Evolutionary conservation across 2,329 filamentous ascomycete species (phyloP).

Genomic region (Colletotrichum cordylinicola): DNA sequence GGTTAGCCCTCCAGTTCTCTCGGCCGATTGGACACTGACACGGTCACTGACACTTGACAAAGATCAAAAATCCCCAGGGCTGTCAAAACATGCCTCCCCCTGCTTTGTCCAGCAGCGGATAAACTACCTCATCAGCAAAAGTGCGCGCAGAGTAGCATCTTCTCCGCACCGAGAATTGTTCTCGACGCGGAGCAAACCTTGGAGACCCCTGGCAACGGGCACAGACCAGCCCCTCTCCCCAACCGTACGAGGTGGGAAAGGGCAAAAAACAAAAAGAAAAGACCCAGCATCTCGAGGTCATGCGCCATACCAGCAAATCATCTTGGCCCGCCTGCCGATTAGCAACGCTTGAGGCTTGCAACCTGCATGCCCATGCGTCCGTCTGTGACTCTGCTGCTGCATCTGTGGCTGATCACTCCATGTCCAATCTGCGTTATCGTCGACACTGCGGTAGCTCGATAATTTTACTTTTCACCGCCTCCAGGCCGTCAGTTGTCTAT

Average conservation of each 20-base stretch:
- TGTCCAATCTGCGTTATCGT: neutral
- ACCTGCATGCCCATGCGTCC: neutral
- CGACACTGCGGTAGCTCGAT: neutral
- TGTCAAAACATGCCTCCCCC: slow-evolving; percentile 1
- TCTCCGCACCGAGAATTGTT: slow-evolving; percentile 15
- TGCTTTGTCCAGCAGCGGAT: slow-evolving; percentile 5
- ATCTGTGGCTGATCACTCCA: neutral
- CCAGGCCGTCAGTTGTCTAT: neutral
- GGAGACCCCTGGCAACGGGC: slow-evolving; percentile 13
- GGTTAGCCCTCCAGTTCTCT: neutral
- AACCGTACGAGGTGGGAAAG: neutral
- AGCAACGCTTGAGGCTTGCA: neutral
- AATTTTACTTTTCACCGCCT: neutral
- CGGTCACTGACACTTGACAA: neutral
- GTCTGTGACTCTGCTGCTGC: neutral
- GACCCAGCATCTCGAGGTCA: neutral
- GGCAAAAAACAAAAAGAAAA: neutral
- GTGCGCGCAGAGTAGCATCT: slow-evolving; percentile 10
- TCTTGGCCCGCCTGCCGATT: neutral
- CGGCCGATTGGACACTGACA: slow-evolving; percentile 3
- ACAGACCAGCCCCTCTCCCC: neutral
- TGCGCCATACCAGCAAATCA: slow-evolving; percentile 3
- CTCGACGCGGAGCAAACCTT: slow-evolving; percentile 6
- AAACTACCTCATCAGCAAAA: slow-evolving; percentile 20
- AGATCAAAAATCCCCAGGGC: neutral